phyloP scores from a whole-genome alignment of 2,329 filamentous ascomycete genomes.

The Colletotrichum sp. region DNA sequence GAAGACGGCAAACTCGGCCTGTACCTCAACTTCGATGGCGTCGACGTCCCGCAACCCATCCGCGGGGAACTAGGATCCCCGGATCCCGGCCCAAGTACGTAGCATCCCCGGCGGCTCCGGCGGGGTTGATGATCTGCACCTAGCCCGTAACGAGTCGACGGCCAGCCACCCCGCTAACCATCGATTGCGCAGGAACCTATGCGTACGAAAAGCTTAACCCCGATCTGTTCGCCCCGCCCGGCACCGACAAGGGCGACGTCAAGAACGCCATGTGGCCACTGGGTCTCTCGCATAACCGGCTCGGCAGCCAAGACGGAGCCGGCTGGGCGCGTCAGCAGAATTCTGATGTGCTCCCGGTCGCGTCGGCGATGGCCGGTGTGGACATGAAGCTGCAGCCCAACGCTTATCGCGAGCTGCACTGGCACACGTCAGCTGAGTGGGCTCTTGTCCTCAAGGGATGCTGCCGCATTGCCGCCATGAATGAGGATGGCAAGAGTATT shows the following conservation, averaged over 20 bases:
- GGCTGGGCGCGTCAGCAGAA: slow-evolving; percentile 64
- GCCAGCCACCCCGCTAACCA: neutral
- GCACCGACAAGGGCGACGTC: slow-evolving; percentile 54
- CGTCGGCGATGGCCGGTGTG: slow-evolving; percentile 60
- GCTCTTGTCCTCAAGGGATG: slow-evolving; percentile 58
- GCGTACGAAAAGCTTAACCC: slow-evolving; percentile 59
- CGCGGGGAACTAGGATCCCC: slow-evolving; percentile 54
- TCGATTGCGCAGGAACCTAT: slow-evolving; percentile 22
- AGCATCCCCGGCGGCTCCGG: neutral
- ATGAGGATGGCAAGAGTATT: slow-evolving; percentile 54
- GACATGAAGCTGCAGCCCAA: slow-evolving; percentile 63
- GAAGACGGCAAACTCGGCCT: slow-evolving; percentile 53
- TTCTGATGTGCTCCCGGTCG: slow-evolving; percentile 50
- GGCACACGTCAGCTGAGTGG: slow-evolving; percentile 62
- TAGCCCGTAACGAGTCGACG: neutral
- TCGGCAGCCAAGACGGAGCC: slow-evolving; percentile 44
- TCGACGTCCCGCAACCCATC: slow-evolving; percentile 59
- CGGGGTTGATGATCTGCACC: neutral
- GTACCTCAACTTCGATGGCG: slow-evolving; percentile 58
- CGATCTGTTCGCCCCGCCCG: slow-evolving; percentile 58
- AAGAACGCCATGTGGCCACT: slow-evolving; percentile 59
- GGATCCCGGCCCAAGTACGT: slow-evolving; percentile 57
- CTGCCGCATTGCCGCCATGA: slow-evolving; percentile 55
- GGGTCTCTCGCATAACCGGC: slow-evolving; percentile 53
- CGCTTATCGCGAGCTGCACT: slow-evolving; percentile 69